Conservation (phyloP, 306 rosid species). For the Urtica urens region DNA sequence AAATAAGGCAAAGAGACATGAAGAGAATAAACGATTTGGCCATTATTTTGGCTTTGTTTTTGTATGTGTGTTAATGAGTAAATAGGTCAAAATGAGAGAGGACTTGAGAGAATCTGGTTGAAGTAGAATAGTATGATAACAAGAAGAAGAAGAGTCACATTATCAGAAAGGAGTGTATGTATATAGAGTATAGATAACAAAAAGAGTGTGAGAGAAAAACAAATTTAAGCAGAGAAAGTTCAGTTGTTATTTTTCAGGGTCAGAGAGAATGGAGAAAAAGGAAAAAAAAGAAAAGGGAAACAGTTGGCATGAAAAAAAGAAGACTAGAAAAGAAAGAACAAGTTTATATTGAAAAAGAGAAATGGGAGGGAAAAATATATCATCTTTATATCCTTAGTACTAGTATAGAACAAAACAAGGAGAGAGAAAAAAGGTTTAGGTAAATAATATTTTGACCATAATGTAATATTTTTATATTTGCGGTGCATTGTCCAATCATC, state of each 20-base stretch:
- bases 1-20: constrained; percentile 3
- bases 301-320: constrained; percentile 16
- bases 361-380: constrained; percentile 2
- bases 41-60: not conserved
- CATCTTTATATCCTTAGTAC: not conserved
- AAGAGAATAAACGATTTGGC: constrained; percentile 1
- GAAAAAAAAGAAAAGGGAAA: constrained; percentile 10
- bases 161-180: not conserved
- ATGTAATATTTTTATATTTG: too few relatives aligned
- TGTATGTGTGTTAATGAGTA: not conserved
- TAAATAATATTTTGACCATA: not conserved
- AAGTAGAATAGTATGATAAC: constrained; percentile 3
- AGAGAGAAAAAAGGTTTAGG: not conserved
- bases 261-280: constrained; percentile 6
- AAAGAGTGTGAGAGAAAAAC: not conserved
- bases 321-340: too few relatives aligned
- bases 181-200: not conserved
- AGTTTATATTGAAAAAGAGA: not conserved
- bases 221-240: not conserved
- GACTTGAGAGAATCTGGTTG: constrained; percentile 6
- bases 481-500: constrained; percentile 14
- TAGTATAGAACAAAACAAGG: not conserved
- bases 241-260: not conserved
- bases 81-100: not conserved
- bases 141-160: constrained; percentile 4